These are phyloP conservation scores for Singerocomus inundabilis DNA, from an alignment of 1,284 basidiomycete species.

Conservation along the genomic window DNA sequence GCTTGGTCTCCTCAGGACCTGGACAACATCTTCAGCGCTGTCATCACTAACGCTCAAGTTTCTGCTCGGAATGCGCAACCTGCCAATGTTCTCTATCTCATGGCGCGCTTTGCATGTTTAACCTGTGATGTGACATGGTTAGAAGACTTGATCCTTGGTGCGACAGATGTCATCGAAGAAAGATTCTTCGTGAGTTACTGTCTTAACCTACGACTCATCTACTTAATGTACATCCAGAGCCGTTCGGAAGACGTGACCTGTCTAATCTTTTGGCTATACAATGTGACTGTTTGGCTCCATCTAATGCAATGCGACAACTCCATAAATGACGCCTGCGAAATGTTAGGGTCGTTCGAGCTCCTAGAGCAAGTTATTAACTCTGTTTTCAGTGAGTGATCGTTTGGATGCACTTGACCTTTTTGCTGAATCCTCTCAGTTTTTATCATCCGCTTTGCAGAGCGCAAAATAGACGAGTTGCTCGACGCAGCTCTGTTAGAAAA, in stretches of 20 bases:
- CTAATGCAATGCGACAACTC: constrained; percentile 82
- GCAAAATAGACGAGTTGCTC: constrained; percentile 83
- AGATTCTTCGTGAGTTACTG: constrained; percentile 76
- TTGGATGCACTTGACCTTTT: not conserved
- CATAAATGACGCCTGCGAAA: constrained; percentile 74
- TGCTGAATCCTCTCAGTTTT: constrained; percentile 61
- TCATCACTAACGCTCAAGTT: constrained; percentile 72
- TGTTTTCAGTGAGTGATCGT: constrained; percentile 71
- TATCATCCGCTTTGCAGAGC: constrained; percentile 90
- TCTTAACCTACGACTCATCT: constrained; percentile 3
- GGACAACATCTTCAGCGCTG: constrained; percentile 74
- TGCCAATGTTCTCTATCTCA: constrained; percentile 79
- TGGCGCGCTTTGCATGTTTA: constrained; percentile 84
- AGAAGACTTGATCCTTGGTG: constrained; percentile 88
- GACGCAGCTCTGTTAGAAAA: constrained; percentile 86
- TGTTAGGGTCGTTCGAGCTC: constrained; percentile 75
- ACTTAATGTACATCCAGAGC: constrained; percentile 45
- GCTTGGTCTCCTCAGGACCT: constrained; percentile 84
- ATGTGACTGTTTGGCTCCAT: constrained; percentile 86
- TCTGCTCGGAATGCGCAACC: constrained; percentile 72
- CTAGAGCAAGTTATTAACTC: constrained; percentile 92
- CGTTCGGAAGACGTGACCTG: constrained; percentile 83
- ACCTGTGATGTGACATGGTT: constrained; percentile 87
- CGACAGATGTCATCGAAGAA: constrained; percentile 90
- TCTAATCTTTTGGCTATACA: constrained; percentile 94